Base-by-base conservation (phyloP, 257 asterid genomes). In the Lithospermum erythrorhizon region DNA sequence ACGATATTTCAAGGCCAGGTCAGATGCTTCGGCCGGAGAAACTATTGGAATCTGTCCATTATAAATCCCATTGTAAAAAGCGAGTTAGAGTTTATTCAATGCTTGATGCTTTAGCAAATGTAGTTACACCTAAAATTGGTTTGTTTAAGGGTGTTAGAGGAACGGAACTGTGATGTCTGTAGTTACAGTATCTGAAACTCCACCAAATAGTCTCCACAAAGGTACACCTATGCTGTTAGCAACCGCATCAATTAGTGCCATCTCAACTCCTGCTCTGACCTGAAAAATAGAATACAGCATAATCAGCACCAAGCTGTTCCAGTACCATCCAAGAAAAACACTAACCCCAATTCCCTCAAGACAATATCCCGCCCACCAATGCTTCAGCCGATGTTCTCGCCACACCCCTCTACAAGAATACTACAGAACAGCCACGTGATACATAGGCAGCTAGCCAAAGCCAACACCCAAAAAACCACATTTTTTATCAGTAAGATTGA, bases 201-300 rank as follows among this genome's bases (percentile, higher is more conserved):
- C 97, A 60, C 95, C 95, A 74, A 84, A 86, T 55, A 89, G 78
- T 79, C 90, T 83, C 97, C 97, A 89, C 29, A 89, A 67, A 65
- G 97, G 97, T 66, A 81, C 68, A 59, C 94, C 89, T 22, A 78
- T 78, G 77, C 95, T 86, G 79, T 82, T 73, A 10, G 97, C 89
- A 53, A 77, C 91, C 66, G 97, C 97, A 77, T 89, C 95, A 65
- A 86, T 89, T 75, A 89, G 67, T 63, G 97, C 97, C 97, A 89
- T 89, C 84, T 89, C 95, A 32, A 89, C 78, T 67, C 97, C 95
- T 62, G 95, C 97, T 74, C 97, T 80, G 70, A 83, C 97, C 97
- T 89, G 79, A 86, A 83, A 60, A 70, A 63, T 56, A 58, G 64
- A 68, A 77, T 30, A 67, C 55, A 27, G 27, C 61, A 23, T 22